Evolutionary conservation across 306 rosid genomes (phyloP).

Genomic region (Rubus idaeus): DNA sequence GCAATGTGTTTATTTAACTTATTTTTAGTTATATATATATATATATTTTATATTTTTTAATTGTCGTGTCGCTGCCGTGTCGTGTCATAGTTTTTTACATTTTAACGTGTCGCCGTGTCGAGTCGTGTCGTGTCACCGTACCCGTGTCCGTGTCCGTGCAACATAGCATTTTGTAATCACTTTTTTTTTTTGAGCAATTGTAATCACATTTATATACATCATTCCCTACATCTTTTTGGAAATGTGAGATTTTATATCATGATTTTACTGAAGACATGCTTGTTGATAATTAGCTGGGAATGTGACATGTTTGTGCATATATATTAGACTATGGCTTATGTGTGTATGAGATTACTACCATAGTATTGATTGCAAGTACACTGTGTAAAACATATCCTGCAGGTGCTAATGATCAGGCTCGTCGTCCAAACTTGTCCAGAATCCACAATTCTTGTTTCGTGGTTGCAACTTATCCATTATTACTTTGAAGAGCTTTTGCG

Average conservation of each 20-base stretch:
- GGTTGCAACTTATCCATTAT: constrained; percentile 68
- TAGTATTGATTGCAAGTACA: constrained; percentile 6
- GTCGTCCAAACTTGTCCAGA: constrained; percentile 42
- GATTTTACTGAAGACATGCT: background rate
- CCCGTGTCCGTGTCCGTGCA: no score
- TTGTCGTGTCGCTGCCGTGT: no score
- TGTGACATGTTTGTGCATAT: background rate
- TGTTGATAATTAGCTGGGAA: background rate
- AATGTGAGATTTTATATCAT: background rate
- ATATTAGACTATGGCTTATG: background rate
- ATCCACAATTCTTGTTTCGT: constrained; percentile 44
- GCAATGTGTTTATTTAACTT: no score
- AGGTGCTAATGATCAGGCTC: constrained; percentile 86
- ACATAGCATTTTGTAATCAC: no score
- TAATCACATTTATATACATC: background rate
- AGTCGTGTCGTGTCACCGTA: no score
- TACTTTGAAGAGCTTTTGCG: constrained; percentile 57
- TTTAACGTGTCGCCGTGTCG: no score
- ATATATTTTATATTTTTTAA: no score
- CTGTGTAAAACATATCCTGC: constrained; percentile 27
- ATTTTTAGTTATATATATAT: no score
- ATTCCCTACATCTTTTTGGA: background rate
- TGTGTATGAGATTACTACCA: background rate
- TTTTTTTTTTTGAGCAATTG: no score
- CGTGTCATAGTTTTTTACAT: no score